Conservation (phyloP, 2,329 filamentous ascomycete species). For the Pyricularia grisea region DNA sequence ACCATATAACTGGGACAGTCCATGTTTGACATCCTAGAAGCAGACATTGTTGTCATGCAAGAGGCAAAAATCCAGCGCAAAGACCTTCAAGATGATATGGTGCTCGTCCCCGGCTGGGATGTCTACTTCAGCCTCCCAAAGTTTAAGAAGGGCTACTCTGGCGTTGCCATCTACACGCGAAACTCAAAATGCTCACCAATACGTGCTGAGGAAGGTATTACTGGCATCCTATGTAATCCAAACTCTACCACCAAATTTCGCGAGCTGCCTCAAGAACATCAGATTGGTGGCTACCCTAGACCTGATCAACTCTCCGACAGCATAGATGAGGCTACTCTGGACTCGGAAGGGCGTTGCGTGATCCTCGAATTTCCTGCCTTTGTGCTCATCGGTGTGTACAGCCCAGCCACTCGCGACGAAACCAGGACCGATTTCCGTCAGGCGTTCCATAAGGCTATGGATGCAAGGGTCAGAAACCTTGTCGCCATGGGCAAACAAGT, state of each 20-base stretch:
- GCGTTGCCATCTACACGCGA: slow-evolving; percentile 91
- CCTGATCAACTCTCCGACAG: slow-evolving; percentile 48
- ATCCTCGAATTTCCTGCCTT: slow-evolving; percentile 92
- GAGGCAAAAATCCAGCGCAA: slow-evolving; percentile 95
- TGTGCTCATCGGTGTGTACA: slow-evolving; percentile 86
- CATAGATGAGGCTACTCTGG: slow-evolving; percentile 60
- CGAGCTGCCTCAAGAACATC: slow-evolving; percentile 61
- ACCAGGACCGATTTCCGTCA: slow-evolving; percentile 73
- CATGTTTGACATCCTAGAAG: slow-evolving; percentile 91
- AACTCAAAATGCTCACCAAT: slow-evolving; percentile 78
- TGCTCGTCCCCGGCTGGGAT: slow-evolving; percentile 89
- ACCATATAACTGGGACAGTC: slow-evolving; percentile 33
- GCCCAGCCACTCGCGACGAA: slow-evolving; percentile 81
- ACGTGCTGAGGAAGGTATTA: slow-evolving; percentile 86
- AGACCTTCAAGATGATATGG: slow-evolving; percentile 90
- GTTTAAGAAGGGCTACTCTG: slow-evolving; percentile 94
- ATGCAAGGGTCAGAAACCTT: slow-evolving; percentile 78
- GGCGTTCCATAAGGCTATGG: slow-evolving; percentile 70
- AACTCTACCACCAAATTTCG: slow-evolving; percentile 62
- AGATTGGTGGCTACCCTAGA: slow-evolving; percentile 83
- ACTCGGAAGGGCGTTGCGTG: slow-evolving; percentile 86
- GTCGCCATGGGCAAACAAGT: slow-evolving; percentile 73
- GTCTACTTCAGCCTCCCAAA: slow-evolving; percentile 90
- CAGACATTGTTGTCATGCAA: slow-evolving; percentile 91
- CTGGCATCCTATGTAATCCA: slow-evolving; percentile 67